Conservation (phyloP, 208 protist species). For the Herpetomonas muscarum region DNA sequence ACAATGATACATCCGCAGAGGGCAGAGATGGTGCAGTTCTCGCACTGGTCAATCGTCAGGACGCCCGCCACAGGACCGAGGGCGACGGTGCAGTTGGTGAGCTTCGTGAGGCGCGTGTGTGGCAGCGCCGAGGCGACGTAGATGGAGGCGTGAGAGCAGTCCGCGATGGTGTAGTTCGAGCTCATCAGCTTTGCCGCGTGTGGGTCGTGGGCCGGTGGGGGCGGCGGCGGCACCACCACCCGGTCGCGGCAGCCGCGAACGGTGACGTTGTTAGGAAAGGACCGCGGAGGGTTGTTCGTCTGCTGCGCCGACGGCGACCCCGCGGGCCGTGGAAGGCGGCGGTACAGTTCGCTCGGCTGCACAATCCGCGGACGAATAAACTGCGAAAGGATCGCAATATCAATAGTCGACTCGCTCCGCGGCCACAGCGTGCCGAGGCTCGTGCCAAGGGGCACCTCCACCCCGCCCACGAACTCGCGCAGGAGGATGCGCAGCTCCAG, state of each 20-base stretch:
- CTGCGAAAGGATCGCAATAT: slow-evolving; percentile 80
- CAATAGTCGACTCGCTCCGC: slow-evolving; percentile 74
- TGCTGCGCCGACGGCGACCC: neutral
- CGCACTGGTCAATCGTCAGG: slow-evolving; percentile 74
- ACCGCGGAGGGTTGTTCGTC: slow-evolving; percentile 10
- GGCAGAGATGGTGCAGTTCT: slow-evolving; percentile 79
- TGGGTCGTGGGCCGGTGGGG: slow-evolving; percentile 33
- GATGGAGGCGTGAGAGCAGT: slow-evolving; percentile 67
- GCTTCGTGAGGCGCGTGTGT: slow-evolving; percentile 67
- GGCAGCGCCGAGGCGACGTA: slow-evolving; percentile 81
- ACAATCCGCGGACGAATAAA: slow-evolving; percentile 85
- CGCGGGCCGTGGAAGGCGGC: neutral
- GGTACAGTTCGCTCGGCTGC: slow-evolving; percentile 45
- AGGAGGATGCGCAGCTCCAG: slow-evolving; percentile 80
- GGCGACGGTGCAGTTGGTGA: slow-evolving; percentile 85
- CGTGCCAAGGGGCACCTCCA: slow-evolving; percentile 84
- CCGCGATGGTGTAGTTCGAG: slow-evolving; percentile 64
- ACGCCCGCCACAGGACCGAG: slow-evolving; percentile 82
- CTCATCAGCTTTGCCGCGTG: slow-evolving; percentile 37
- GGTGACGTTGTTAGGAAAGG: slow-evolving; percentile 65
- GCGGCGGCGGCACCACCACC: slow-evolving; percentile 57
- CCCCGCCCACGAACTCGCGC: slow-evolving; percentile 79
- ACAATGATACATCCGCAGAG: slow-evolving; percentile 77
- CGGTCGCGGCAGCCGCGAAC: slow-evolving; percentile 39
- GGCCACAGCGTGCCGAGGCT: slow-evolving; percentile 81